Evolutionary conservation across 768 basidiomycete genomes (phyloP), one percentile per base, ranked within the genome.

Genomic region (Calocybe cyanea): DNA sequence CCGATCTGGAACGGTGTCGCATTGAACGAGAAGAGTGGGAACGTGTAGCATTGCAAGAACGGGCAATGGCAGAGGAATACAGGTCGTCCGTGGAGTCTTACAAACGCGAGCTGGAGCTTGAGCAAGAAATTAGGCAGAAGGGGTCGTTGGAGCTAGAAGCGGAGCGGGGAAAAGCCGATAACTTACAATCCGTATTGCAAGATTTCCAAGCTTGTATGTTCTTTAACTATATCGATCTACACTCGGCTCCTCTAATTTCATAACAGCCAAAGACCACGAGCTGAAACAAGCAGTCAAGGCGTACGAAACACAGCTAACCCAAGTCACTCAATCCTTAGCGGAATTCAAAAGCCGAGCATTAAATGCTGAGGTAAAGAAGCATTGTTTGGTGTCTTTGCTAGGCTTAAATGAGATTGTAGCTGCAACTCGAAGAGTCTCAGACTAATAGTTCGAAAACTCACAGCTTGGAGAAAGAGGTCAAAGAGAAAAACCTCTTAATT

Each of bases 401-500:
- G 33, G 7, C 19, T 47, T 52, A 28, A 50, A 39, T 6, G 2
- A 20, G 15, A 13, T 4, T 15, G 3, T 13, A 93, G 86, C 72
- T 88, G 13, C 75, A 82, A 61, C 65, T 97, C 19, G 82, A 90
- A 49, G 89, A 92, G 50, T 75, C 81, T 4, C 73, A 80, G 28
- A 75, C 77, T 4, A 84, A 81, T 59, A 77, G 79, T 1, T 73
- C 80, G 1, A 76, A 80, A 33, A 83, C 86, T 4, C 76, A 80
- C 34, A 80, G 83, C 36, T 69, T 98, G 2, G 87, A 94, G 63
- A 86, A 86, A 60, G 92, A 98, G 57, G 73, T 96, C 38, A 96
- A 92, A 65, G 95, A 98, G 64, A 98, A 99, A 77, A 86, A 83
- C 46, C 68, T 90, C n/a, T 74, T 96, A 10, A 89, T 96, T n/a